Percentiles rank a stretch among this genome's conserved stretches.
These are phyloP conservation scores for Suillus subaureus DNA, from an alignment of 768 basidiomycete genomes.

Conservation along the genomic window DNA sequence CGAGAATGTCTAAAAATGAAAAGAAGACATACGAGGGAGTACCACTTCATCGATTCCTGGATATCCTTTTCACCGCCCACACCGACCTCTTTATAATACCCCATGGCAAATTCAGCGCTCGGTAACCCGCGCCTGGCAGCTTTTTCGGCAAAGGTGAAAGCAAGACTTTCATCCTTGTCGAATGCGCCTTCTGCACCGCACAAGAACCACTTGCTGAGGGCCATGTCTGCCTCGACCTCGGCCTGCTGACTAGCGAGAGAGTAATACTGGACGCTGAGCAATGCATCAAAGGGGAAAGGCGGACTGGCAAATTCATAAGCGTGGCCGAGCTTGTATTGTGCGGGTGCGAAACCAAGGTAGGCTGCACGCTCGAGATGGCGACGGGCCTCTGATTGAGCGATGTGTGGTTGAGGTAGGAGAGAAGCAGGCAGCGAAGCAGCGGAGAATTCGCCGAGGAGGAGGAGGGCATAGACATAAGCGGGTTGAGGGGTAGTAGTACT, in stretches of 20 bases:
- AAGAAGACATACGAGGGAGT: constrained; percentile 51
- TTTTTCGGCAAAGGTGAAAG: constrained; percentile 89
- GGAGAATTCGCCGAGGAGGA: constrained; percentile 85
- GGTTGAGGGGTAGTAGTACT: constrained; percentile 83
- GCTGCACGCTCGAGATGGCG: constrained; percentile 84
- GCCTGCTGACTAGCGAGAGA: constrained; percentile 79
- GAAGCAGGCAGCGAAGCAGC: constrained; percentile 54
- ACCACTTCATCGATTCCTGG: constrained; percentile 75
- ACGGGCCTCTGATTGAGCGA: constrained; percentile 59
- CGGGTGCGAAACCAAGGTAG: constrained; percentile 79
- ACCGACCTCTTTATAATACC: constrained; percentile 93
- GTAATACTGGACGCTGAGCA: constrained; percentile 92
- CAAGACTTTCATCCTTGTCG: constrained; percentile 85
- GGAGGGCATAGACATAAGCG: constrained; percentile 85
- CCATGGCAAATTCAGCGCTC: constrained; percentile 92
- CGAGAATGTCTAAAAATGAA: constrained; percentile 5
- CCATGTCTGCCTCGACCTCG: constrained; percentile 95
- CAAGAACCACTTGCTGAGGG: constrained; percentile 95
- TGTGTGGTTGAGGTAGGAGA: constrained; percentile 51
- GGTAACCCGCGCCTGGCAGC: constrained; percentile 73
- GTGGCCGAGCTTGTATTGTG: constrained; percentile 92
- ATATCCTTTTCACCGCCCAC: constrained; percentile 73
- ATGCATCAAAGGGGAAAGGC: constrained; percentile 84
- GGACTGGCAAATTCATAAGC: constrained; percentile 89
- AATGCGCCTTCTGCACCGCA: constrained; percentile 80